phyloP scores from a whole-genome alignment of 192 early-diverging fungal species.

The Umbelopsis ramanniana region DNA sequence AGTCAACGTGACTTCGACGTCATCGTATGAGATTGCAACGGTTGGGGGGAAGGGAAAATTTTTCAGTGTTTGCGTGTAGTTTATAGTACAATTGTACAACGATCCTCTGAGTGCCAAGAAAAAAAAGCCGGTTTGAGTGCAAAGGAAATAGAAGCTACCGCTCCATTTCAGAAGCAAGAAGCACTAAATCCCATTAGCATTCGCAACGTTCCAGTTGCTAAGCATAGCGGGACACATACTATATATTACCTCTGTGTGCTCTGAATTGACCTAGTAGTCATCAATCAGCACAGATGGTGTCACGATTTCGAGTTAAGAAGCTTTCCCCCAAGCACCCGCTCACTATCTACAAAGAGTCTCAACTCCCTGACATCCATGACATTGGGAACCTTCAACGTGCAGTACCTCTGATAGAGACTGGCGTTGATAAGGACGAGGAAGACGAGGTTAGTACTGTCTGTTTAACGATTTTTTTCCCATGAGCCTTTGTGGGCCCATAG shows the following conservation, averaged over 20 bases:
- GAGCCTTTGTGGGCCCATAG: conserved; percentile 22
- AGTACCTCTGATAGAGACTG: conserved; percentile 68
- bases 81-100: conserved; percentile 25
- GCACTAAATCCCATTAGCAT: conserved; percentile 18
- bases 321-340: conserved; percentile 77
- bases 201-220: conserved; percentile 23
- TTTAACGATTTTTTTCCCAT: conserved; percentile 9
- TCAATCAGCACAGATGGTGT: conserved; percentile 33
- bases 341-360: conserved; percentile 71
- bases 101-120: conserved; percentile 24
- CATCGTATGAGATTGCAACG: neutral
- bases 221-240: conserved; percentile 23
- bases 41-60: conserved; percentile 11
- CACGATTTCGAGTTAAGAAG: conserved; percentile 70
- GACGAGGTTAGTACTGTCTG: conserved; percentile 41
- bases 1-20: conserved; percentile 20
- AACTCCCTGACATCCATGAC: conserved; percentile 79
- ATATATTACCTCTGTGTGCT: conserved; percentile 19
- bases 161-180: conserved; percentile 25
- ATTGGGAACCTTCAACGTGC: conserved; percentile 58
- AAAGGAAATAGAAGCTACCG: conserved; percentile 23
- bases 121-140: conserved; percentile 24
- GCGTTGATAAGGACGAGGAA: conserved; percentile 93
- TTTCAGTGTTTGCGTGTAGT: conserved; percentile 3
- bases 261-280: conserved; percentile 23